A percentile compares a stretch with the other conserved stretches of the same genome.
Conservation (phyloP, 2,329 filamentous ascomycete genomes). For the Pseudofabraea citricarpa region DNA sequence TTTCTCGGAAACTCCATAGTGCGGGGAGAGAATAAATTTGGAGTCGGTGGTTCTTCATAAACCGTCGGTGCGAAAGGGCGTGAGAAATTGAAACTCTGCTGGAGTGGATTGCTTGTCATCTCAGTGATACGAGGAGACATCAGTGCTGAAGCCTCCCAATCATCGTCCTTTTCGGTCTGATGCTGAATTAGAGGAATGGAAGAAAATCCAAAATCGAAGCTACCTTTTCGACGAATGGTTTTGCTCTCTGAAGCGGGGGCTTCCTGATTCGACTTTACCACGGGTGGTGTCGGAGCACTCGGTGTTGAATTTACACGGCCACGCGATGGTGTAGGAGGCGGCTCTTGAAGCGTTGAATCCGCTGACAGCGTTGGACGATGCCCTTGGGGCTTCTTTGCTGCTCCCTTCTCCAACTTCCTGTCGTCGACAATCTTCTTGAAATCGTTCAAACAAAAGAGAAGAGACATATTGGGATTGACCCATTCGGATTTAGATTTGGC, state of each 20-base stretch:
- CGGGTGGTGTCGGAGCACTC: constrained; percentile 19
- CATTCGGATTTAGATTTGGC: constrained; percentile 78
- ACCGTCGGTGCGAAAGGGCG: constrained; percentile 10
- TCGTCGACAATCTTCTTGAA: constrained; percentile 62
- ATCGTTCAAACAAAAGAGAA: constrained; percentile 85
- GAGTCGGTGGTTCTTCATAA: constrained; percentile 17
- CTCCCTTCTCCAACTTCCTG: constrained; percentile 36
- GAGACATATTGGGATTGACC: constrained; percentile 89
- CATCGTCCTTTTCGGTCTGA: constrained; percentile 8
- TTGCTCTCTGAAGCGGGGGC: constrained; percentile 7
- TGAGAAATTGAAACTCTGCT: constrained; percentile 14
- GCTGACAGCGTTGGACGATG: constrained; percentile 57
- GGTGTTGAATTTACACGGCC: constrained; percentile 50
- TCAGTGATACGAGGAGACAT: constrained; percentile 27
- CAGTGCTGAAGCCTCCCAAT: constrained; percentile 19
- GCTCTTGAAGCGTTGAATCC: constrained; percentile 36
- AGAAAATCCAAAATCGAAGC: constrained; percentile 26
- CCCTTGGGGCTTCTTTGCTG: constrained; percentile 43
- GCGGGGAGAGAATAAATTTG: constrained; percentile 57
- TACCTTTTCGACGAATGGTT: constrained; percentile 4
- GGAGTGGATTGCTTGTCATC: constrained; percentile 26
- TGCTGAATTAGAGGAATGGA: constrained; percentile 6
- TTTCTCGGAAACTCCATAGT: constrained; percentile 69
- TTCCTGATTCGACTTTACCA: not conserved
- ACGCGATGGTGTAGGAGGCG: constrained; percentile 40